Evolutionary conservation across 23 red algal species (phyloP).

Genomic region (Gracilariopsis chorda): DNA sequence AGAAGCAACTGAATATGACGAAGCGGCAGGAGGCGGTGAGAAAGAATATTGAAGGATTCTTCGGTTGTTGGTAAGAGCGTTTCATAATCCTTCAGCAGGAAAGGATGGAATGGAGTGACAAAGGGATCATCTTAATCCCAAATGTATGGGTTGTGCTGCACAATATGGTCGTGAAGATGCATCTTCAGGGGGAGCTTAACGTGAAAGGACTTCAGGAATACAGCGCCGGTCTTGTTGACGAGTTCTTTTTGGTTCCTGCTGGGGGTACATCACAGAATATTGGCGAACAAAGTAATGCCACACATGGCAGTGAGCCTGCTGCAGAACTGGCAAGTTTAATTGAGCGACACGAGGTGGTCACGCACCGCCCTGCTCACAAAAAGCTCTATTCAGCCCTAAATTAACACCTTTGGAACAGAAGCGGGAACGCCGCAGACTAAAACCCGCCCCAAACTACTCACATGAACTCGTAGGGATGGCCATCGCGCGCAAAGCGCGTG

Average conservation of each 20-base stretch:
- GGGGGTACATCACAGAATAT: too few species aligned
- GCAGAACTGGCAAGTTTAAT: not conserved
- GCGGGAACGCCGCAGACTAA: too few species aligned
- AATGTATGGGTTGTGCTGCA: slow-evolving; percentile 29
- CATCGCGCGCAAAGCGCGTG: too few species aligned
- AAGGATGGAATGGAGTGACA: not conserved
- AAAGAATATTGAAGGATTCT: slow-evolving; percentile 27
- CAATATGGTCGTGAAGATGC: slow-evolving; percentile 38
- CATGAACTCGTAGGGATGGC: too few species aligned
- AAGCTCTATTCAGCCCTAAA: not conserved
- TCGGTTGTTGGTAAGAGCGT: not conserved
- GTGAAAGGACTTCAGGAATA: not conserved
- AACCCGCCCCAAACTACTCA: too few species aligned
- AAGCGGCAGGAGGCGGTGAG: not conserved
- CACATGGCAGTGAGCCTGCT: not conserved
- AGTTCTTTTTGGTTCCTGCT: too few species aligned
- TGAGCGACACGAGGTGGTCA: not conserved
- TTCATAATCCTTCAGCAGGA: not conserved
- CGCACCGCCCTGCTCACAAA: not conserved
- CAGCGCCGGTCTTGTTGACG: not conserved
- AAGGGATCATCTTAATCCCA: too few species aligned
- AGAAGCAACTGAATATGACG: not conserved
- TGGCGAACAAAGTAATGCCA: not conserved
- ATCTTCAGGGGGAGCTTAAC: not conserved
- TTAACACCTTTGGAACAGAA: not conserved